Base-by-base conservation (phyloP, 164 flowering plant species). In the Stephania japonica region DNA sequence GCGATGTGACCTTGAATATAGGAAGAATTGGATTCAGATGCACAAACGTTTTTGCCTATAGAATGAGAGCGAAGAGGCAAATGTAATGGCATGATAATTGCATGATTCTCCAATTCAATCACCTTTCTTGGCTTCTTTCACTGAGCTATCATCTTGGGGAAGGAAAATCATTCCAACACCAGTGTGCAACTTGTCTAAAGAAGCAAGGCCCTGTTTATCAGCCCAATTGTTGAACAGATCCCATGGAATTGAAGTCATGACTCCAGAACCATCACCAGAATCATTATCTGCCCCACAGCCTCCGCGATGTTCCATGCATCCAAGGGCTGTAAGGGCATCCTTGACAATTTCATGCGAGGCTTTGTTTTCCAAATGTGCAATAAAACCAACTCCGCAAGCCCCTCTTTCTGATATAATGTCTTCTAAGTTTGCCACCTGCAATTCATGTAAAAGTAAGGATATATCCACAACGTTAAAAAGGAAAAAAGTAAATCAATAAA, bases 271-370 rank as follows among this genome's bases (percentile, higher is more conserved):
- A 86, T 96, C 99, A 77, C 99, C 99, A 66, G 99, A 96, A 77
- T 96, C 99, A 83, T 96, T 93, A 80, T 96, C 99, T 61, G 99
- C 97, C 77, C 98, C 97, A 85, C 99, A 93, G n/a, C 99, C 99
- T 21, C 98, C 99, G 72, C 99, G 98, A 80, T 96, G 99, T 83
- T 96, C 99, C 99, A 96, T 96, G 83, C 99, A 96, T 62, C 98
- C 89, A 79, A 96, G 93, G 70, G 99, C 98, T 72, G 84, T 82
- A 67, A 96, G 92, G 70, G 99, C 98, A 85, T 93, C 97, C 77
- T 84, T 84, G 62, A 96, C 76, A 72, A 89, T 86, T 67, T 76
- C 84, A 81, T 93, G 91, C 43, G 97, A 89, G 66, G 89, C 86
- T 73, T 87, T 87, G 72, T 93, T 94, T 6, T 91, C 93, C 80